A percentile compares a stretch with the other conserved stretches of the same genome.
phyloP scores from a whole-genome alignment of 2,329 filamentous ascomycete genomes.

The Didymella sp. region DNA sequence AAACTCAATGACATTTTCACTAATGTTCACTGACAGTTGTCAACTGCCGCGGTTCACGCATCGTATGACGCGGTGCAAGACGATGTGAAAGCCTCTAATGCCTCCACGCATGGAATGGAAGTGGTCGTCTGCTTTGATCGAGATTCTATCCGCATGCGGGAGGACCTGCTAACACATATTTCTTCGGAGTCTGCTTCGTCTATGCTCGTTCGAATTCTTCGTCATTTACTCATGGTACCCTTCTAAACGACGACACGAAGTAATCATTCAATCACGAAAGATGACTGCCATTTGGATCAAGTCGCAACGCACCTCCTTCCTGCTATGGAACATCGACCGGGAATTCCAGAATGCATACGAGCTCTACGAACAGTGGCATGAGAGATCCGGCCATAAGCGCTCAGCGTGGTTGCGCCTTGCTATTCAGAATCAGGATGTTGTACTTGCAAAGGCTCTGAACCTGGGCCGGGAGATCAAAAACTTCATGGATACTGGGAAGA shows the following conservation, averaged over 20 bases:
- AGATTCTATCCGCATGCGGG: constrained; percentile 8
- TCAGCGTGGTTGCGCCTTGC: constrained; percentile 39
- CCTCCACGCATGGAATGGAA: background rate
- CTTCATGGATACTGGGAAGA: constrained; percentile 38
- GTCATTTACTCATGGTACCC: background rate
- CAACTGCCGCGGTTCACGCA: constrained; percentile 9
- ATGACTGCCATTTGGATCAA: constrained; percentile 36
- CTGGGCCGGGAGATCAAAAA: constrained; percentile 38
- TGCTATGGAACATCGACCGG: constrained; percentile 48
- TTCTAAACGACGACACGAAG: background rate
- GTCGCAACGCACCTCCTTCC: constrained; percentile 40
- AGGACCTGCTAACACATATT: background rate
- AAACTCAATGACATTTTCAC: constrained; percentile 3
- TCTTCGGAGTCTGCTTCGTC: constrained; percentile 2
- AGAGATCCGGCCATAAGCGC: constrained; percentile 29
- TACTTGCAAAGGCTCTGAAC: constrained; percentile 35
- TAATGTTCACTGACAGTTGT: constrained; percentile 13
- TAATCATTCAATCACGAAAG: constrained; percentile 3
- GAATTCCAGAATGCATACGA: constrained; percentile 46
- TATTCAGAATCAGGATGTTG: constrained; percentile 34
- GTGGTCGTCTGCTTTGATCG: constrained; percentile 1
- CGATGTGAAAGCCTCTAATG: background rate
- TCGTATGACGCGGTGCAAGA: background rate
- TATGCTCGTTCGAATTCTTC: background rate
- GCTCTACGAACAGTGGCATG: constrained; percentile 42